These are phyloP conservation scores for Coriaria nepalensis DNA, from an alignment of 306 rosid genomes.

Conservation along the genomic window DNA sequence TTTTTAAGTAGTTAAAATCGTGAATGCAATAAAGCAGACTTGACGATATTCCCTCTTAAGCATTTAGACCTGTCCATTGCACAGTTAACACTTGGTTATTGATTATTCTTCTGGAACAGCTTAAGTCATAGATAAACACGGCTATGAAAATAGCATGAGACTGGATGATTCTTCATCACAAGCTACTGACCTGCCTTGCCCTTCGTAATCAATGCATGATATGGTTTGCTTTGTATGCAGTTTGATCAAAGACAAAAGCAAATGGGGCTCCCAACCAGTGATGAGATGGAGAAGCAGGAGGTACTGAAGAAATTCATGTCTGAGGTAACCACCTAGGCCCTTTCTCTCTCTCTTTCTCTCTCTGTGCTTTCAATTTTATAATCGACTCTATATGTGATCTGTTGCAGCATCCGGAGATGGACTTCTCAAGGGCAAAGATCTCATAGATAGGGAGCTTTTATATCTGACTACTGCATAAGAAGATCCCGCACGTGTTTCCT, in stretches of 20 bases:
- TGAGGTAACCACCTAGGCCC: slow-evolving; percentile 30
- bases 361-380: background rate
- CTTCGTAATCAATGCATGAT: background rate
- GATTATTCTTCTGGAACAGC: too few relatives aligned
- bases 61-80: too few relatives aligned
- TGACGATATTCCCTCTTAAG: too few relatives aligned
- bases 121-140: too few relatives aligned
- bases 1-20: too few relatives aligned
- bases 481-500: background rate
- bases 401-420: slow-evolving; percentile 95
- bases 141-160: too few relatives aligned
- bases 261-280: slow-evolving; percentile 84
- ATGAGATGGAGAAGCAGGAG: slow-evolving; percentile 75
- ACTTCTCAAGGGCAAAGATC: slow-evolving; percentile 65
- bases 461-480: background rate
- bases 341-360: background rate
- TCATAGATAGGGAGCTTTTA: slow-evolving; percentile 17
- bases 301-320: slow-evolving; percentile 75
- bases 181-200: too few relatives aligned
- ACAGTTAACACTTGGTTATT: too few relatives aligned
- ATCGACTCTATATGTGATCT: background rate
- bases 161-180: too few relatives aligned
- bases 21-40: too few relatives aligned
- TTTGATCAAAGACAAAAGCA: slow-evolving; percentile 88
- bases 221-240: slow-evolving; percentile 20